Percentiles rank a stretch among this genome's conserved stretches.
phyloP scores from a whole-genome alignment of 352 stramenopile genomes.

The Pythium vanterpoolii region DNA sequence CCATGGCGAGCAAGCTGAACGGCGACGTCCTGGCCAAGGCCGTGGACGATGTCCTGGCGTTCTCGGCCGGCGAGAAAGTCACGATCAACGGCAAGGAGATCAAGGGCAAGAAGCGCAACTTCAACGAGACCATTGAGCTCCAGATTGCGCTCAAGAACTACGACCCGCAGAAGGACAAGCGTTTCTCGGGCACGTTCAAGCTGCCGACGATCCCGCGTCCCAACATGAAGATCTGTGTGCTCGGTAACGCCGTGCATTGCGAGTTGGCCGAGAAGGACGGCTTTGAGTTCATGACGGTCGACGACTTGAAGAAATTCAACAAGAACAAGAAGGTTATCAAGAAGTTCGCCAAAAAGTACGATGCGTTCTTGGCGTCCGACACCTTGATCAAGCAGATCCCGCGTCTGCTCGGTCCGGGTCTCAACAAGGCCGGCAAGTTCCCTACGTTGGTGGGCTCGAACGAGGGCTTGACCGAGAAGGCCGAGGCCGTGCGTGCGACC shows the following conservation, averaged over 20 bases:
- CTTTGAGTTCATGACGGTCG: slow-evolving; percentile 98
- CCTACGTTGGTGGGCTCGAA: slow-evolving; percentile 93
- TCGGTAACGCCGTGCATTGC: slow-evolving; percentile 98
- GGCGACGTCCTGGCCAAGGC: slow-evolving; percentile 94
- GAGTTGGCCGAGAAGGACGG: slow-evolving; percentile 98
- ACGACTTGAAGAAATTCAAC: slow-evolving; percentile 99
- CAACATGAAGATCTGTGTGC: slow-evolving; percentile 97
- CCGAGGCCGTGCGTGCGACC: slow-evolving; percentile 96
- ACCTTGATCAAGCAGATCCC: slow-evolving; percentile 99
- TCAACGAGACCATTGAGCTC: slow-evolving; percentile 99
- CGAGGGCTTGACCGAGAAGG: slow-evolving; percentile 98
- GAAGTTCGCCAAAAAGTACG: slow-evolving; percentile 99
- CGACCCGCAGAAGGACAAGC: slow-evolving; percentile 99
- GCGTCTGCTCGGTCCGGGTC: slow-evolving; percentile 97
- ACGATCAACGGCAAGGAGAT: slow-evolving; percentile 88
- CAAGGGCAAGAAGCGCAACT: slow-evolving; percentile 99
- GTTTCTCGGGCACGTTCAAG: slow-evolving; percentile 99
- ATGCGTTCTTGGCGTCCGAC: slow-evolving; percentile 99
- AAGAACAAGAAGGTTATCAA: slow-evolving; percentile 99
- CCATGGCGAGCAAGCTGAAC: slow-evolving; percentile 96
- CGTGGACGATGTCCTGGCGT: slow-evolving; percentile 96
- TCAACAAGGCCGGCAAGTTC: slow-evolving; percentile 99
- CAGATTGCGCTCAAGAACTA: slow-evolving; percentile 99
- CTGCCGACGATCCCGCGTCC: slow-evolving; percentile 94
- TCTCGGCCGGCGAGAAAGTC: slow-evolving; percentile 93